Evolutionary conservation across 495 filamentous ascomycete genomes (phyloP).

Genomic region (Daldinia decipiens): DNA sequence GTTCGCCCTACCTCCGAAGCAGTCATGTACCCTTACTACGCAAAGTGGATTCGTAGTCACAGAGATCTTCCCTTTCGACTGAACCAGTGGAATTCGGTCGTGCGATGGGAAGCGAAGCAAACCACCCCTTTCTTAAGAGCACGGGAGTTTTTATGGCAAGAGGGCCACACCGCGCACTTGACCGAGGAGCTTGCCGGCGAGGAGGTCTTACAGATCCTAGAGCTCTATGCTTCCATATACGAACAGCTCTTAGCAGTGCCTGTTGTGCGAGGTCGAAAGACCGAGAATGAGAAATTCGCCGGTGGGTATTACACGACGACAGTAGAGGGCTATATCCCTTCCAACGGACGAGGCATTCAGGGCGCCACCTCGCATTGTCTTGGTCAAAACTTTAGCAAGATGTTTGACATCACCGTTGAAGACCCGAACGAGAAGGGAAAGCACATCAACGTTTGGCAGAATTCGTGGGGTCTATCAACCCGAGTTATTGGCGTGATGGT

Average conservation of each 20-base stretch:
- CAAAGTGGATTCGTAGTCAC: conserved; percentile 95
- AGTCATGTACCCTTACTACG: conserved; percentile 95
- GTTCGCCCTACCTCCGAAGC: conserved; percentile 91
- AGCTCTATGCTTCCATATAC: conserved; percentile 89
- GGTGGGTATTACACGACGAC: conserved; percentile 96
- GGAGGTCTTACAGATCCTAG: conserved; percentile 93
- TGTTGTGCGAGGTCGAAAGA: conserved; percentile 89
- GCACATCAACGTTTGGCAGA: conserved; percentile 91
- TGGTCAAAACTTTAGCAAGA: conserved; percentile 96
- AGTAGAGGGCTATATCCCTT: conserved; percentile 92
- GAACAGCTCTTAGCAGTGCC: conserved; percentile 93
- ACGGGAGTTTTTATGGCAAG: conserved; percentile 97
- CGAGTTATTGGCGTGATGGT: conserved; percentile 97
- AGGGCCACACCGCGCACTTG: conserved; percentile 95
- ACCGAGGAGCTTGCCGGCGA: conserved; percentile 77
- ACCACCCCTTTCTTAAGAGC: conserved; percentile 94
- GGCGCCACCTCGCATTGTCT: conserved; percentile 93
- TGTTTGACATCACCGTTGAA: conserved; percentile 98
- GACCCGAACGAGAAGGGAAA: conserved; percentile 86
- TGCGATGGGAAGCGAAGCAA: conserved; percentile 98
- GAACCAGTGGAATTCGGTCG: conserved; percentile 98
- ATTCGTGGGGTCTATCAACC: conserved; percentile 97
- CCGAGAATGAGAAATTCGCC: conserved; percentile 95
- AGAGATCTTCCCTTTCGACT: conserved; percentile 90
- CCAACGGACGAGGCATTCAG: conserved; percentile 95